Evolutionary conservation across 441 rosid species (phyloP), one percentile per base, ranked within the genome.

Genomic region (Erysimum cheiri): DNA sequence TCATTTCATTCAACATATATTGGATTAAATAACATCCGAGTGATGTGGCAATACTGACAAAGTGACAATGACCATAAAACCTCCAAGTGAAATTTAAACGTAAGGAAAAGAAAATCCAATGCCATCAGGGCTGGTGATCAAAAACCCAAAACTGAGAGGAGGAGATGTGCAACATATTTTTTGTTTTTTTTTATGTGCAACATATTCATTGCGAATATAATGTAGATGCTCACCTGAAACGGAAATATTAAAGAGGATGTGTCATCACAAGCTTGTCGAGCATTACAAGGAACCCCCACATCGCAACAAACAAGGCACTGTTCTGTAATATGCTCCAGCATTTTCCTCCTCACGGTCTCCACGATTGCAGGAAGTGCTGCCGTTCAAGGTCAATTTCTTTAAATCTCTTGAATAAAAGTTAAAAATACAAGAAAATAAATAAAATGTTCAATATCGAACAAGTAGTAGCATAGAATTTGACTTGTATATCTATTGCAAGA

Each of bases 261-360:
- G 70, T 92, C 96, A 39, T 78, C 63, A 75, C 99, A 95, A 80
- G 95, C 90, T 78, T 85, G 98, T 60, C 91, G 88, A 35, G 93
- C 96, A 59, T 82, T 67, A 80, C 99, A 95, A 29, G 98, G 93
- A 50, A 88, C 70, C 79, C 99, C 98, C n/a, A 88, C 91, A 66
- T 95, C 99, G 77, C 98, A 95, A 80, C 99, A 95, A 56, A 95
- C 58, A 36, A 92, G 95, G 78, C 97, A 95, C 62, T 86, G 95
- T 56, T 89, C 97, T 54, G 87, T 78, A 53, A 95, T 91, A 80
- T 95, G 99, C 85, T 91, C 95, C 83, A 81, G 63, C 37, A 95
- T 85, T 88, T 83, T 89, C 75, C 77, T 82, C 49, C 87, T 80
- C 47, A 92, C 87, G 14, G 87, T 89, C 83, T 89, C 98, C 80